Evolutionary conservation across 768 basidiomycete species (phyloP).

Genomic region (Mycena vulgaris): DNA sequence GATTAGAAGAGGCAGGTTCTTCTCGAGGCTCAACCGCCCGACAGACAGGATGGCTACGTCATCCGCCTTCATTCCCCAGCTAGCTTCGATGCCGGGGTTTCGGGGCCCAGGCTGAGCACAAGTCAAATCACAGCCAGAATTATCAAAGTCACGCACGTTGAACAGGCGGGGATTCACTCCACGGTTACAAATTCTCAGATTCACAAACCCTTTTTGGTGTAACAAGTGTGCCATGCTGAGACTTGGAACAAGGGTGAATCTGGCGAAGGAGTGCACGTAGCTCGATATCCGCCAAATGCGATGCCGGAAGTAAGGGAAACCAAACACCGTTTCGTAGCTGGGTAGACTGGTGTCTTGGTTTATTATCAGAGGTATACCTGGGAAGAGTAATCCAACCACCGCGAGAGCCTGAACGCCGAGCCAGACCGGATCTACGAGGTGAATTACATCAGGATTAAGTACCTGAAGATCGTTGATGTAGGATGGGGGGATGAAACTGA

Average conservation of each 20-base stretch:
- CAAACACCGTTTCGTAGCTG: conserved; percentile 22
- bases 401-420: conserved; percentile 58
- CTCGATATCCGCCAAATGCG: conserved; percentile 21
- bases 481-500: conserved; percentile 16
- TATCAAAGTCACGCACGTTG: not conserved
- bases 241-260: conserved; percentile 22
- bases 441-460: conserved; percentile 55
- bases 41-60: not conserved
- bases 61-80: no score
- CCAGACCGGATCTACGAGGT: conserved; percentile 64
- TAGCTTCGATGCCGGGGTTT: no score
- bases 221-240: conserved; percentile 9
- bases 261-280: conserved; percentile 19
- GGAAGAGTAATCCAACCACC: conserved; percentile 53
- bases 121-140: no score
- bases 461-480: conserved; percentile 4
- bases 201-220: not conserved
- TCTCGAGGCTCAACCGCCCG: conserved; percentile 3
- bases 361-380: conserved; percentile 11
- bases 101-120: no score
- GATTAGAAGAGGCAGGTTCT: not conserved
- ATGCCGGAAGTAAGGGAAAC: conserved; percentile 10
- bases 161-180: conserved; percentile 9
- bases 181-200: conserved; percentile 3
- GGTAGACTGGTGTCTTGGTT: conserved; percentile 31